Evolutionary conservation across 176 grass and related monocot species (phyloP), one percentile per base, ranked within the genome.

Genomic region (Aegilops sharonensis): DNA sequence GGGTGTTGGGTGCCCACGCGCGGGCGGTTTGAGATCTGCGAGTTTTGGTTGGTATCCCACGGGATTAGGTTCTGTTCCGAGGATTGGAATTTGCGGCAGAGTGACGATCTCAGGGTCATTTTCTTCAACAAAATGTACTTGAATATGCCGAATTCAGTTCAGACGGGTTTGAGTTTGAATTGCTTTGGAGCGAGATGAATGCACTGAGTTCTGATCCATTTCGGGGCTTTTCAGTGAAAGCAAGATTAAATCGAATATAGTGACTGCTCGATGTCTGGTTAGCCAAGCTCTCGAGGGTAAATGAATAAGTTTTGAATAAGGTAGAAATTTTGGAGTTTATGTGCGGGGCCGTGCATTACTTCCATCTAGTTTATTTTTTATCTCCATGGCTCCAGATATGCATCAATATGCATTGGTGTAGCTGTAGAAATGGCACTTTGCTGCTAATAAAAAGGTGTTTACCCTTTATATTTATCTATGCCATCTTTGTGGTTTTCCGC

Each of bases 11-110:
- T 34, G 29, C 73, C 62, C 62, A 39, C 30, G 8, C 50, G 42
- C 54, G n/a, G 15, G 35, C 37, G 39, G 88, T 85, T 40, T 34
- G 88, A 83, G 83, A 91, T 95, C 89, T 89, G 86, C 54, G 30
- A 21, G 64, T 68, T 74, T 52, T 35, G 6, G 48, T 68, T 78
- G 40, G 24, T 87, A 70, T 68, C 11, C 13, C 8, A n/a, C 34
- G 72, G 30, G 83, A 67, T 70, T 86, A 24, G 62, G 17, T 68
- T 86, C 64, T 76, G 84, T 31, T 68, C 36, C 17, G 21, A 71
- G 47, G 36, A 25, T 64, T 69, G 37, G 81, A 88, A 83, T 72
- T 67, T 35, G 43, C 77, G 35, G 1, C 13, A 21, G 36, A 42
- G 54, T 45, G 56, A 39, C 61, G 50, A 86, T 84, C 86, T 73